Conservation (phyloP, 2,329 filamentous ascomycete genomes). For the Biscogniauxia marginata region DNA sequence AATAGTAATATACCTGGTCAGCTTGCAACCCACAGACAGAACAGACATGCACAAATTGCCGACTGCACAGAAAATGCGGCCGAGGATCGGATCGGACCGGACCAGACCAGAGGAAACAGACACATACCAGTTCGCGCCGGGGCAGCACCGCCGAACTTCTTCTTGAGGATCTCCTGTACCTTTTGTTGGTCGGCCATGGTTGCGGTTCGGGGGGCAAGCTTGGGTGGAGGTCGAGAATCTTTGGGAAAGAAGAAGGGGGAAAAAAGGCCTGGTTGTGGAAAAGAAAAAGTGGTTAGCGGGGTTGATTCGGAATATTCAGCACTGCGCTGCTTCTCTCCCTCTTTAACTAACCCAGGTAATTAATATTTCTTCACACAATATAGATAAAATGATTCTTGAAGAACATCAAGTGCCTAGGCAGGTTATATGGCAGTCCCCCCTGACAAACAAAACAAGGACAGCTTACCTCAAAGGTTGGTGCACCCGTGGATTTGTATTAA, state of each 20-base stretch:
- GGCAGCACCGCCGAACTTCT: slow-evolving; percentile 35
- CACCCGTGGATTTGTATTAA: too few species aligned
- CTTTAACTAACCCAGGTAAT: too few species aligned
- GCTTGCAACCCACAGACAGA: slow-evolving; percentile 2
- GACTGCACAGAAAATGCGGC: neutral
- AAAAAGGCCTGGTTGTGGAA: slow-evolving; percentile 7
- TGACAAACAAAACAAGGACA: too few species aligned
- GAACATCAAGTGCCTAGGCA: too few species aligned
- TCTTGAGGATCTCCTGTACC: slow-evolving; percentile 43
- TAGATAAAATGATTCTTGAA: too few species aligned
- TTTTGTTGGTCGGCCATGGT: slow-evolving; percentile 33
- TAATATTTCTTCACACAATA: too few species aligned
- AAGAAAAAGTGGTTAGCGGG: slow-evolving; percentile 2
- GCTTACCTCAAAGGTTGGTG: too few species aligned
- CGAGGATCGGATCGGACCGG: neutral
- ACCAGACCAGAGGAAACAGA: neutral
- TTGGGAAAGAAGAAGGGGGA: slow-evolving; percentile 1
- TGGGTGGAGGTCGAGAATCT: slow-evolving; percentile 18
- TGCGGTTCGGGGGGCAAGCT: slow-evolving; percentile 9
- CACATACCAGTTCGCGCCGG: slow-evolving; percentile 35
- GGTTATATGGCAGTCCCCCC: too few species aligned
- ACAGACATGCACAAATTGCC: neutral
- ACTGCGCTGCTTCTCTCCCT: neutral
- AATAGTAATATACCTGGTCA: slow-evolving; percentile 8
- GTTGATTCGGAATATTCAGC: slow-evolving; percentile 1